Base-by-base conservation (phyloP, 2,329 filamentous ascomycete species). In the Capronia coronata region DNA sequence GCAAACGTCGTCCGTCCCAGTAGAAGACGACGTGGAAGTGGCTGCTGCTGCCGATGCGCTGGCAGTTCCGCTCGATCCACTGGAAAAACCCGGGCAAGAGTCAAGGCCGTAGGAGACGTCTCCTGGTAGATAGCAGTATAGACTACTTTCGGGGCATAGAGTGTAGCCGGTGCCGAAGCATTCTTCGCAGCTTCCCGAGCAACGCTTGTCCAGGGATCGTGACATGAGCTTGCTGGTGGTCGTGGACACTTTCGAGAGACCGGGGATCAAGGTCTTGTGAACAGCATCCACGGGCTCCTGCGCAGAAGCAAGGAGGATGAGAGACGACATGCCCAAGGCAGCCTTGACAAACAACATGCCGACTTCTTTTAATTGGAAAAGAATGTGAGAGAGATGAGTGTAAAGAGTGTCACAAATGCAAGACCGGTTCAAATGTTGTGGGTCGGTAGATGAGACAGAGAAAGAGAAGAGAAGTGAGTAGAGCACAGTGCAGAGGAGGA, bases 91-190 rank as follows among this genome's bases (percentile, higher is more conserved):
- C n/a, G 49, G 27, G 45, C 55, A 58, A 6, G 52, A 51, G 30
- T 58, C 55, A 13, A 58, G 38, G 18, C 55, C 55, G 21, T 58
- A 58, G 25, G 34, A 13, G 11, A 23, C 7, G 35, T 55, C 52
- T 29, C 52, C 55, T 25, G 55, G 55, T 10, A 50, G 41, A 32
- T 58, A 58, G 47, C 55, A 58, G 45, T 40, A 53, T 23, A 49
- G 49, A 4, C 14, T 46, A 23, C 48, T 51, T 7, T 34, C 46
- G 2, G 55, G 55, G 38, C 55, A 58, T 16, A 53, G 49, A 3
- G 46, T 58, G 32, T 55, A 58, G n/a, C 55, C 55, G 7, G 21
- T 13, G 5, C 55, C 55, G 32, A 58, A 58, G 32, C 55, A 58
- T 45, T 58, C 46, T n/a, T 34, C 49, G 25, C 55, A 58, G 11